Evolutionary conservation across 352 stramenopile species (phyloP).

Genomic region (Globisporangium takayamanum): DNA sequence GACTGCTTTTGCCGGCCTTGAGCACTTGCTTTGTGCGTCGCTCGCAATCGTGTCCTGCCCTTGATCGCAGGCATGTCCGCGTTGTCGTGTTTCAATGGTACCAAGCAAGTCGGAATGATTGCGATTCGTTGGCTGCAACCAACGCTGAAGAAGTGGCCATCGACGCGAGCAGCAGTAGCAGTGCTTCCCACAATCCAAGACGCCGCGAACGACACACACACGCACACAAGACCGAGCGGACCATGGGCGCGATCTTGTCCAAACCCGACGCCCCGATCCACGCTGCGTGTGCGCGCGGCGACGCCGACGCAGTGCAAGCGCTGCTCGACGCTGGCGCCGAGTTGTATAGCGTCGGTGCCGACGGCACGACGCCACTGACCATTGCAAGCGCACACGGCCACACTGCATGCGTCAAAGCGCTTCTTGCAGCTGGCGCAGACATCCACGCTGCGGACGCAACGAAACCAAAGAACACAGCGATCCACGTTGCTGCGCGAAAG

Average conservation of each 20-base stretch:
- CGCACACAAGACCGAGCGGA: not conserved
- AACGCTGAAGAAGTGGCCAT: too few relatives aligned
- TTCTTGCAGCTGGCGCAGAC: constrained; percentile 1
- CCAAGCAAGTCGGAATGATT: too few relatives aligned
- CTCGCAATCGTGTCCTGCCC: too few relatives aligned
- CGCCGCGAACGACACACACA: not conserved
- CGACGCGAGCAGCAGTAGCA: too few relatives aligned
- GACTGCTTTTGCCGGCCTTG: too few relatives aligned
- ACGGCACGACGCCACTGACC: not conserved
- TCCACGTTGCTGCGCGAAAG: not conserved
- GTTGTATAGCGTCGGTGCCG: not conserved
- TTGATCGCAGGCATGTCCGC: too few relatives aligned
- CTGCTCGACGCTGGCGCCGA: not conserved
- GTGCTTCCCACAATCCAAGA: not conserved
- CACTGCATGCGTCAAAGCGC: not conserved
- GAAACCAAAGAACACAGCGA: not conserved
- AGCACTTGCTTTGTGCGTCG: too few relatives aligned
- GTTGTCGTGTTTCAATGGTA: too few relatives aligned
- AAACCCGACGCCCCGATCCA: constrained; percentile 1
- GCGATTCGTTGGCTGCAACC: too few relatives aligned
- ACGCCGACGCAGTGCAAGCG: not conserved
- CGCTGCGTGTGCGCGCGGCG: not conserved
- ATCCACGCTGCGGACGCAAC: not conserved
- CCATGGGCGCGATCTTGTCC: not conserved
- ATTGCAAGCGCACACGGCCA: not conserved